These are phyloP conservation scores for Panaeolus papilionaceus DNA, from an alignment of 768 basidiomycete genomes.

Conservation along the genomic window DNA sequence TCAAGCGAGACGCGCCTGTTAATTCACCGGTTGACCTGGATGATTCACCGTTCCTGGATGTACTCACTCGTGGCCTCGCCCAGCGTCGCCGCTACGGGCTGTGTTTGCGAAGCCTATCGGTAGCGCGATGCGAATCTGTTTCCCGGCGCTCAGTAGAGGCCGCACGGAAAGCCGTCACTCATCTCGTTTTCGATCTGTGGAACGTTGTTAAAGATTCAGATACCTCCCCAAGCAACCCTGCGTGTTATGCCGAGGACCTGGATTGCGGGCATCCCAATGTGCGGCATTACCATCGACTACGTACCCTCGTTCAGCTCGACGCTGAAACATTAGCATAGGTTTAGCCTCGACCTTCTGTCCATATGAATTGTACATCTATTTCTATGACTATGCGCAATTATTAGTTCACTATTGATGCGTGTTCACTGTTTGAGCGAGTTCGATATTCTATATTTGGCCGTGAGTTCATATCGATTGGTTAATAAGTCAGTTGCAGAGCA, in stretches of 20 bases:
- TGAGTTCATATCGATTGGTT: neutral
- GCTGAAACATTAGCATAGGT: conserved; percentile 20
- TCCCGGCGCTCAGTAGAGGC: conserved; percentile 31
- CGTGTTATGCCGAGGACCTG: conserved; percentile 37
- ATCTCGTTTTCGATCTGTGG: conserved; percentile 43
- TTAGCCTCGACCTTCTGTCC: conserved; percentile 15
- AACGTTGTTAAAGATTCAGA: conserved; percentile 32
- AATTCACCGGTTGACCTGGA: conserved; percentile 45
- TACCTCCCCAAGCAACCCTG: conserved; percentile 28
- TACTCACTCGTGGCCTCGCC: conserved; percentile 38
- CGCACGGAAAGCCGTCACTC: conserved; percentile 34
- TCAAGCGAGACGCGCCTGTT: conserved; percentile 34
- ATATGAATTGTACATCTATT: conserved; percentile 4
- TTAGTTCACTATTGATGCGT: neutral
- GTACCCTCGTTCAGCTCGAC: conserved; percentile 36
- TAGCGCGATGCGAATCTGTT: conserved; percentile 40
- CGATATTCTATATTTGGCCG: neutral
- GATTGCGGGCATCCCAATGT: conserved; percentile 21
- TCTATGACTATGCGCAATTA: neutral
- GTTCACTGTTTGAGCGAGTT: neutral
- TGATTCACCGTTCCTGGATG: conserved; percentile 49
- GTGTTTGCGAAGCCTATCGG: conserved; percentile 41
- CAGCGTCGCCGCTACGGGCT: conserved; percentile 36
- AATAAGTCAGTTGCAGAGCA: neutral
- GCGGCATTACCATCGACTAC: conserved; percentile 43